These are phyloP conservation scores for Irpex sp. DNA, from an alignment of 1,284 basidiomycete species.

Conservation along the genomic window DNA sequence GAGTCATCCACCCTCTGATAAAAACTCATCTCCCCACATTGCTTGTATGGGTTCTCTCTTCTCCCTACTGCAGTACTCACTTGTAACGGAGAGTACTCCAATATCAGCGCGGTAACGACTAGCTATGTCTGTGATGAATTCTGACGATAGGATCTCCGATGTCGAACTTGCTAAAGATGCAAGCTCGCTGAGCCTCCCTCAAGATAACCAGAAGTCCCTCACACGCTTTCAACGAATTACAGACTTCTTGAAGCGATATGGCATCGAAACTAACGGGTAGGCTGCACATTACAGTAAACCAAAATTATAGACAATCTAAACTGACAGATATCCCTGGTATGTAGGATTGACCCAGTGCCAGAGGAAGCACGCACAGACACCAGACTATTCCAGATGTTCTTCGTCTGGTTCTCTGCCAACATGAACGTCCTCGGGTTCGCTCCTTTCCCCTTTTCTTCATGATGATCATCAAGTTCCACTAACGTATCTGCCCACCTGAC, in stretches of 20 bases:
- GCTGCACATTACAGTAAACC: background rate
- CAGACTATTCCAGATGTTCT: constrained; percentile 34
- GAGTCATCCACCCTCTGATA: too few relatives aligned
- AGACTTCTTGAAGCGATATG: constrained; percentile 21
- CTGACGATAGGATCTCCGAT: background rate
- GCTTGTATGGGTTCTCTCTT: too few relatives aligned
- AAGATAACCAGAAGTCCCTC: background rate
- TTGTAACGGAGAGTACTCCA: too few relatives aligned
- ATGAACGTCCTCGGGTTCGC: constrained; percentile 52
- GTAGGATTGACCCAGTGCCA: constrained; percentile 30
- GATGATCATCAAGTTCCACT: background rate
- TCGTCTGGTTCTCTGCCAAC: constrained; percentile 41
- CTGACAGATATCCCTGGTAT: background rate
- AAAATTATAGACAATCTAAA: background rate
- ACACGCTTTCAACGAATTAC: constrained; percentile 15
- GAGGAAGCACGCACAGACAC: constrained; percentile 28
- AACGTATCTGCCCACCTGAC: background rate
- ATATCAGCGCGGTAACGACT: background rate
- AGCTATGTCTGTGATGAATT: background rate
- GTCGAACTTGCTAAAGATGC: background rate
- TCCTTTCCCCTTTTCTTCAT: background rate
- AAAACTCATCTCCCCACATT: too few relatives aligned
- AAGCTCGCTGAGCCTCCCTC: background rate
- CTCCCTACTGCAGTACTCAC: too few relatives aligned
- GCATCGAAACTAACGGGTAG: constrained; percentile 27